Evolutionary conservation across 768 basidiomycete species (phyloP).

Genomic region (Galerina marginata): DNA sequence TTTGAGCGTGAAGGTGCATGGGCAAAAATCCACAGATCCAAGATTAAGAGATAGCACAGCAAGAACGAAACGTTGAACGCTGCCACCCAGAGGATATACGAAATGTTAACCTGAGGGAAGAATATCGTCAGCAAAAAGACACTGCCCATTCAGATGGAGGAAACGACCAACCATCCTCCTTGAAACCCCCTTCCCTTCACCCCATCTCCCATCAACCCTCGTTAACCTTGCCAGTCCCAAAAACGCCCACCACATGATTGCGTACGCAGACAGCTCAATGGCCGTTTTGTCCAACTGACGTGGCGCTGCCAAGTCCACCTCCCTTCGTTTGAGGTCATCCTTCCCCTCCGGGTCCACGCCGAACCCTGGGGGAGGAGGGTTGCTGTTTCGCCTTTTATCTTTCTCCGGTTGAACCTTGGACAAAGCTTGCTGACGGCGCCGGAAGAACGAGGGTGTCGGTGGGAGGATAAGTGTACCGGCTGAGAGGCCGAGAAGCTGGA

Average conservation of each 20-base stretch:
- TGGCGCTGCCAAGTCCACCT: conserved; percentile 33
- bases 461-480: conserved; percentile 83
- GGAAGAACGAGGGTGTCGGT: conserved; percentile 71
- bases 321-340: conserved; percentile 5
- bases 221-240: conserved; percentile 46
- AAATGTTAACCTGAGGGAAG: conserved; percentile 72
- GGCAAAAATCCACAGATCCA: conserved; percentile 72
- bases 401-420: background rate
- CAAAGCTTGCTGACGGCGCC: conserved; percentile 50
- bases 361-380: conserved; percentile 17
- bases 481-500: conserved; percentile 86
- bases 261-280: conserved; percentile 77
- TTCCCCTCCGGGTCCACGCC: background rate
- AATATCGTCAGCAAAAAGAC: background rate
- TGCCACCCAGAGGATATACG: conserved; percentile 88
- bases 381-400: conserved; percentile 19
- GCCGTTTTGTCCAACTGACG: conserved; percentile 77
- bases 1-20: conserved; percentile 28
- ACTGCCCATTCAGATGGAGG: background rate
- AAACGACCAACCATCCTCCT: conserved; percentile 47
- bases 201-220: conserved; percentile 43
- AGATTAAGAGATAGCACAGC: conserved; percentile 74
- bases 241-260: conserved; percentile 78
- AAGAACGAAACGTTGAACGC: conserved; percentile 91
- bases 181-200: conserved; percentile 39